A percentile compares a stretch with the other conserved stretches of the same genome.
Conservation (phyloP, 768 basidiomycete species). For the Amylocystis lapponica region DNA sequence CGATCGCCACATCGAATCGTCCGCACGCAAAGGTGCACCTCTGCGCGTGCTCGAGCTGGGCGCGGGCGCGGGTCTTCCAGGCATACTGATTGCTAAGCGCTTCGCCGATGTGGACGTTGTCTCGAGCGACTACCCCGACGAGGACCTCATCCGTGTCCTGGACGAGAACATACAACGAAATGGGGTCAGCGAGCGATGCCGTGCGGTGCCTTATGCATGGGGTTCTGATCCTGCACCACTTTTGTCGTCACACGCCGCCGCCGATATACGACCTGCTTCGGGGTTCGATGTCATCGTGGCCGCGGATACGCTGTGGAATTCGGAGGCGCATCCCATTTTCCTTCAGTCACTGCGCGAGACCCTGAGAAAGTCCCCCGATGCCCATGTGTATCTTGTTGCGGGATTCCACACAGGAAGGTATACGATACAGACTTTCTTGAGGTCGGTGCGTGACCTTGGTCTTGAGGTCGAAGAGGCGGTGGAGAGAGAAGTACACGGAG, state of each 20-base stretch:
- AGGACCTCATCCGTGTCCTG: constrained; percentile 50
- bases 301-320: constrained; percentile 77
- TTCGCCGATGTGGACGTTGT: constrained; percentile 38
- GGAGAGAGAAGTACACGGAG: constrained; percentile 45
- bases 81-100: constrained; percentile 56
- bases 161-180: constrained; percentile 53
- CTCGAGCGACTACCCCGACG: constrained; percentile 70
- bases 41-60: constrained; percentile 62
- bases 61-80: constrained; percentile 68
- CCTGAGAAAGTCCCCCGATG: constrained; percentile 34
- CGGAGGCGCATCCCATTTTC: constrained; percentile 50
- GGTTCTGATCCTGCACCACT: constrained; percentile 41
- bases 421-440: constrained; percentile 58
- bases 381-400: constrained; percentile 62
- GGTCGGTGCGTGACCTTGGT: constrained; percentile 30
- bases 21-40: constrained; percentile 1
- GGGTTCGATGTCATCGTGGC: constrained; percentile 64
- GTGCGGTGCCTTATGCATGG: constrained; percentile 58
- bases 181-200: constrained; percentile 39
- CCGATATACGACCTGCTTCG: constrained; percentile 2
- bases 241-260: constrained; percentile 18
- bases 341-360: constrained; percentile 45
- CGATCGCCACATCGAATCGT: constrained; percentile 18
- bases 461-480: constrained; percentile 39
- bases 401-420: constrained; percentile 76